Conservation (phyloP, 768 basidiomycete genomes). For the Tricholoma sp. region DNA sequence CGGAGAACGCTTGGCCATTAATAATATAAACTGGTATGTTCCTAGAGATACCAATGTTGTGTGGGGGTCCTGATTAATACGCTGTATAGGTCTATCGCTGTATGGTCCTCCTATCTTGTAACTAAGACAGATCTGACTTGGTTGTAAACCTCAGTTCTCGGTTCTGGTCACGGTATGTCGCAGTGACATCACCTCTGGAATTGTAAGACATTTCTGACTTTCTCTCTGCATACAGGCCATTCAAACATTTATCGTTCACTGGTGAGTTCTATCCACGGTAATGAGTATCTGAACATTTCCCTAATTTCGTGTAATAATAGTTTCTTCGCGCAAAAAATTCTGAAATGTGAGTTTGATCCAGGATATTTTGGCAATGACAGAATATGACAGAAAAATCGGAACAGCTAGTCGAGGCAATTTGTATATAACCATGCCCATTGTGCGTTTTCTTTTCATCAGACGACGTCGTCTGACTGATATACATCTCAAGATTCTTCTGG, state of each 20-base stretch:
- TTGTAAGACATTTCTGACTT: neutral
- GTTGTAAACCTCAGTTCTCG: neutral
- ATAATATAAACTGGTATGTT: slow-evolving; percentile 19
- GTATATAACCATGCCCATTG: slow-evolving; percentile 21
- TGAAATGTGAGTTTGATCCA: slow-evolving; percentile 9
- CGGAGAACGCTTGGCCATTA: slow-evolving; percentile 5
- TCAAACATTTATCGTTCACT: slow-evolving; percentile 21
- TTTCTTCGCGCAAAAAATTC: slow-evolving; percentile 12
- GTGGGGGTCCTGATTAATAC: neutral
- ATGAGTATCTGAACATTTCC: neutral
- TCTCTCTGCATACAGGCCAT: slow-evolving; percentile 13
- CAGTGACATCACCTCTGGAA: neutral
- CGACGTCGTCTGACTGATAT: neutral
- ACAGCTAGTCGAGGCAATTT: slow-evolving; percentile 22
- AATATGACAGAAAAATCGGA: neutral
- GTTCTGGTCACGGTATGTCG: slow-evolving; percentile 12
- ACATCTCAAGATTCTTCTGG: slow-evolving; percentile 12
- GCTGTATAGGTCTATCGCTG: slow-evolving; percentile 13
- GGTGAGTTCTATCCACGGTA: slow-evolving; percentile 8
- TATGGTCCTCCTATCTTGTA: neutral
- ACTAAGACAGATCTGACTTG: neutral
- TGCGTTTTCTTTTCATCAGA: slow-evolving; percentile 3
- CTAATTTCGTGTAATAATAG: slow-evolving; percentile 2
- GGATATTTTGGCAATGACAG: neutral
- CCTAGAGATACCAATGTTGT: neutral